These are phyloP conservation scores for Starmerella cellae DNA, from an alignment of 805 yeast species.

Conservation along the genomic window DNA sequence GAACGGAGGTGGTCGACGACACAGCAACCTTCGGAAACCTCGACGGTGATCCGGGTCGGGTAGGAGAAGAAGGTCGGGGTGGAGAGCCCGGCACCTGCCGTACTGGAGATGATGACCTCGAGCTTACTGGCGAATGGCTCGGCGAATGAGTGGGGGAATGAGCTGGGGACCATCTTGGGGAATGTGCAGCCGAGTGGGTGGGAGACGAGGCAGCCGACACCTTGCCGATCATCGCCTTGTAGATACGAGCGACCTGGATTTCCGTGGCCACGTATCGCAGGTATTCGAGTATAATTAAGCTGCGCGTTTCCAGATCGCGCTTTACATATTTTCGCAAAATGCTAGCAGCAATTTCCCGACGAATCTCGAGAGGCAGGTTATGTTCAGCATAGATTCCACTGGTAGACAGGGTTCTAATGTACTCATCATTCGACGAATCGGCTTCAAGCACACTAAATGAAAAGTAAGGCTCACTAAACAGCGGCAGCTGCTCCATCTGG, in stretches of 20 bases:
- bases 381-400: slow-evolving; percentile 50
- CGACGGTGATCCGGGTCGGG: slow-evolving; percentile 4
- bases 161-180: slow-evolving; percentile 9
- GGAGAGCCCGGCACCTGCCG: neutral
- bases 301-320: slow-evolving; percentile 22
- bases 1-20: neutral
- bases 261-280: slow-evolving; percentile 42
- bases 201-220: slow-evolving; percentile 9
- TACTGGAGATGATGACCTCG: slow-evolving; percentile 1
- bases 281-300: slow-evolving; percentile 39
- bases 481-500: slow-evolving; percentile 27
- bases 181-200: slow-evolving; percentile 3
- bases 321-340: slow-evolving; percentile 19
- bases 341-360: slow-evolving; percentile 32
- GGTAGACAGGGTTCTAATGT: slow-evolving; percentile 34
- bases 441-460: slow-evolving; percentile 33
- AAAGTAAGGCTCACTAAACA: slow-evolving; percentile 23
- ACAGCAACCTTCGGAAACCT: slow-evolving; percentile 10
- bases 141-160: slow-evolving; percentile 6
- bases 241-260: slow-evolving; percentile 54
- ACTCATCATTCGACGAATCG: slow-evolving; percentile 34
- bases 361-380: slow-evolving; percentile 30
- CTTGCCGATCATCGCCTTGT: slow-evolving; percentile 33
- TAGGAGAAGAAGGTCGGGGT: slow-evolving; percentile 6
- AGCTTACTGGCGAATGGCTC: slow-evolving; percentile 2